Percentiles rank a stretch among this genome's conserved stretches.
Conservation (phyloP, 306 rosid species). For the Gynostemma pentaphyllum region DNA sequence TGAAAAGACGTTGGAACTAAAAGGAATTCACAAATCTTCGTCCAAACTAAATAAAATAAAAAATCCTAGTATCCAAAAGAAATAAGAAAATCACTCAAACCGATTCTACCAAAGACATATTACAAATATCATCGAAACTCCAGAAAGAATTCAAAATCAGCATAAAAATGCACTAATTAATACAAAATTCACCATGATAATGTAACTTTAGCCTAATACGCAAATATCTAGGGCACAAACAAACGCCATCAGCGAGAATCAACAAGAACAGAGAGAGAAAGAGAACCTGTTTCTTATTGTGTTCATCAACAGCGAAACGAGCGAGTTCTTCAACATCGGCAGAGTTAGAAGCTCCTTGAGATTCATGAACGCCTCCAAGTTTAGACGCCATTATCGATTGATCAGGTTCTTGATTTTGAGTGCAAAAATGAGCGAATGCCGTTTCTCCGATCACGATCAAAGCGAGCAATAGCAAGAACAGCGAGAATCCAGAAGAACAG, state of each 20-base stretch:
- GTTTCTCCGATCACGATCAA: background rate
- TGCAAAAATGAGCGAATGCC: background rate
- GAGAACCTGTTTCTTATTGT: conserved; percentile 33
- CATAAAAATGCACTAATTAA: background rate
- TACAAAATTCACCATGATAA: background rate
- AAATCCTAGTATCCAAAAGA: background rate
- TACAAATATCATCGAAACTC: background rate
- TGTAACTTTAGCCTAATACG: background rate
- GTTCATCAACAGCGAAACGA: conserved; percentile 40
- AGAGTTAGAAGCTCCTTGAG: conserved; percentile 35
- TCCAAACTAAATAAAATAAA: background rate
- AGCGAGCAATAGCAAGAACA: background rate
- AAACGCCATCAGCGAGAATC: background rate
- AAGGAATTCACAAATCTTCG: background rate
- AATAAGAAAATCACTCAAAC: background rate
- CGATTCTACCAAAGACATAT: background rate
- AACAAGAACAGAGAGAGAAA: background rate
- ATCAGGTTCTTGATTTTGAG: background rate
- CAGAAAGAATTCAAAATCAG: background rate
- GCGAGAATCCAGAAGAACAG: background rate
- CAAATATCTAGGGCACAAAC: background rate
- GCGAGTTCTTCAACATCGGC: conserved; percentile 29
- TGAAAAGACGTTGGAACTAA: background rate
- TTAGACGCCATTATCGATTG: conserved; percentile 28
- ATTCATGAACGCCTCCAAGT: conserved; percentile 41